Evolutionary conservation across 345 rosid genomes (phyloP), one percentile per base, ranked within the genome.

Genomic region (Geranium brycei): DNA sequence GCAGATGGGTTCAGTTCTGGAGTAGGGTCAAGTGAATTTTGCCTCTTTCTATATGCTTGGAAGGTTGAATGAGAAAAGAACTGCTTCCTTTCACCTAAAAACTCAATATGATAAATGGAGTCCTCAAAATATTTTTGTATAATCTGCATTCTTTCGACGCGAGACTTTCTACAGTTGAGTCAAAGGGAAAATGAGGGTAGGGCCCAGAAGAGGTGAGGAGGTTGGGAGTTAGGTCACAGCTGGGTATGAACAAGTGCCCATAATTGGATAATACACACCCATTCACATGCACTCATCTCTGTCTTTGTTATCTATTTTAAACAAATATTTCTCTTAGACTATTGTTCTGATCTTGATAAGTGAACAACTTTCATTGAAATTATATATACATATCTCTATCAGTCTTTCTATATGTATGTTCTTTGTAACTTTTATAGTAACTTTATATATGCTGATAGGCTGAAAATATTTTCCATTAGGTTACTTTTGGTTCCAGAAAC

Each of bases 1-100:
- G 55, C 66, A 1, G 87, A 78, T 28, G 80, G 73, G 63, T 5
- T 75, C 58, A 63, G 55, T 60, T 68, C 69, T 14, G 63, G 62
- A 35, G 28, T 23, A 51, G 76, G 80, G 41, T 60, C 81, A 40
- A 62, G 78, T 3, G 87, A 80, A 31, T 84, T 84, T 69, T 77
- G 79, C 75, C 62, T 87, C 71, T 82, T 84, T 81, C 79, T 87
- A 15, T 81, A 83, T 77, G 88, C 85, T 63, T 81, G 88, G 85
- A 83, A 77, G 68, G 73, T 77, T 59, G 85, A 81, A 74, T 83
- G 64, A 79, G 10, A 17, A 63, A 10, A 28, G 35, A 23, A 23
- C 28, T 23, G 28, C 1, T 23, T 23, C 28, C 1, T 0, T 23
- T 0, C 2, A 23, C 28, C 28, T 23, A 23, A 23, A 23, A 23